Evolutionary conservation across 2,329 filamentous ascomycete species (phyloP).

Genomic region (Alternaria incomplexa): DNA sequence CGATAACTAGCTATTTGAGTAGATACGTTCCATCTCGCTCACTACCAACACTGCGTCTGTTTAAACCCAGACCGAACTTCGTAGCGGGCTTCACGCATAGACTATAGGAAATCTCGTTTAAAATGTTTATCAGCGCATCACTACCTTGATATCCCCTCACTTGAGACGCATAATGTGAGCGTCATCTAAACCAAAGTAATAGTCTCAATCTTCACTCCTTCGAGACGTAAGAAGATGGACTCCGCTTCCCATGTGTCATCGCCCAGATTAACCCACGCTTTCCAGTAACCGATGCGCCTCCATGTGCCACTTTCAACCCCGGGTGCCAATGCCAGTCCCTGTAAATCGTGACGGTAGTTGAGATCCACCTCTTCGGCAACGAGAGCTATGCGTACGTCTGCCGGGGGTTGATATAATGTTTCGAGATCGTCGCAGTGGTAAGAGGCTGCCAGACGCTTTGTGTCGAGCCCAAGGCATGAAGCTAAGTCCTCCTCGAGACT

Average conservation of each 20-base stretch:
- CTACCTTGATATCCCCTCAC: too few relatives aligned
- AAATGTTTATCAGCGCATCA: too few relatives aligned
- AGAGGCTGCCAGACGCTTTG: background rate
- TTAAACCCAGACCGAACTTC: too few relatives aligned
- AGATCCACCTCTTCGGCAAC: background rate
- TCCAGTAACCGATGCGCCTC: background rate
- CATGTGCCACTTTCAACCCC: background rate
- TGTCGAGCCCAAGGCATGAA: background rate
- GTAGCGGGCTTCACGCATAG: too few relatives aligned
- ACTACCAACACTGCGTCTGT: too few relatives aligned
- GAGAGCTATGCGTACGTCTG: background rate
- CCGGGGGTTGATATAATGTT: background rate
- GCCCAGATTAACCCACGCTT: too few relatives aligned
- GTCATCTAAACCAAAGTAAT: background rate
- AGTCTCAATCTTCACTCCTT: background rate
- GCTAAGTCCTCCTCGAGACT: background rate
- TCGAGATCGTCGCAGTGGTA: background rate
- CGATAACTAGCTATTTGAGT: too few relatives aligned
- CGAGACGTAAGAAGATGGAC: background rate
- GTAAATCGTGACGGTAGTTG: background rate
- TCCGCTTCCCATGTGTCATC: background rate
- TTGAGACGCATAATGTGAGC: too few relatives aligned
- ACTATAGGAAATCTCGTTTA: too few relatives aligned
- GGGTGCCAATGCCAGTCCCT: background rate
- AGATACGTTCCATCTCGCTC: too few relatives aligned